Base-by-base conservation (phyloP, 768 basidiomycete genomes). In the Trametes coccinea region DNA sequence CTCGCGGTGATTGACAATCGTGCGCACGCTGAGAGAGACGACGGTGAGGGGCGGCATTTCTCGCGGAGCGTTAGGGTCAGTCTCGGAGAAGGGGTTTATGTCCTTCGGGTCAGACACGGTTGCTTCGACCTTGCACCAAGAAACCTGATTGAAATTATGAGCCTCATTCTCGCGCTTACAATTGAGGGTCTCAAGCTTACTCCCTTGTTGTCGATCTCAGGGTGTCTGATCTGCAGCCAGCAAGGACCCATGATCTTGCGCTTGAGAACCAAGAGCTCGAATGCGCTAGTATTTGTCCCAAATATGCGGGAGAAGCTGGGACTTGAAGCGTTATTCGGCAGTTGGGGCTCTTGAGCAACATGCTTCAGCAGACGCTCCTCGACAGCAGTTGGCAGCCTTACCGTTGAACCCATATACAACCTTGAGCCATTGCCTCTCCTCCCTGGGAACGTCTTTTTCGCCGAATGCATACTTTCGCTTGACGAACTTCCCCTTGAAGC, bases 201-300 rank as follows among this genome's bases (percentile, higher is more conserved):
- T 2, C 90, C 91, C 74, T 92, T 89, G 67, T 87, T 76, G 51
- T 90, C 91, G 16, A 95, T 76, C 27, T 80, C 75, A 1, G 90
- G 88, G 48, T 88, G 82, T 75, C 89, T 89, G 63, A 99, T 83
- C 58, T 88, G 82, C 47, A 99, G 78, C 97, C 97, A 99, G 71
- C 97, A 98, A 0, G 97, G 95, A 0, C 97, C 97, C 95, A 98
- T 98, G 59, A 98, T 97, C 76, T 95, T 97, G 34, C 95, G 86
- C 74, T 98, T 98, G 48, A 98, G 67, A 2, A 95, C 95, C 17
- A 99, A 83, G 9, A 93, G 78, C 72, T 98, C 97, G 67, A 99
- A 99, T 0, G 96, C 90, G 54, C 79, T 92, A 5, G 95, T 96
- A 66, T 87, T 95, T 2, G 95, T 90, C 11, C 97, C 97, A 66